Evolutionary conservation across 306 rosid species (phyloP), one percentile per base, ranked within the genome.

Genomic region (Luffa aegyptiaca): DNA sequence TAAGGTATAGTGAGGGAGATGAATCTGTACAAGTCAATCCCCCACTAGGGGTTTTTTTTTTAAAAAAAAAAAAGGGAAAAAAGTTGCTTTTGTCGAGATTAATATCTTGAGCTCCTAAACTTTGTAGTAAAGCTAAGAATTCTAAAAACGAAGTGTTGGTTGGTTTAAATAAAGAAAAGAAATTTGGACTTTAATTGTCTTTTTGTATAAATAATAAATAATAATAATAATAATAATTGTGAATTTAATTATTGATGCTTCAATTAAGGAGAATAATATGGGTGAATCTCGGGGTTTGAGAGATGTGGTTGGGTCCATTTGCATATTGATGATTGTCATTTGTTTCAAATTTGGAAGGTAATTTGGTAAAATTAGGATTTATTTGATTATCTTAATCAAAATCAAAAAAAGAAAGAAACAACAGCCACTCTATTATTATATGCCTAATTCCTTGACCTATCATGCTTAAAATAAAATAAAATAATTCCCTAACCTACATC

Each of bases 111-210:
- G 72, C 48, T 65, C 72, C 72, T 18, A 68, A 68, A 68, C 48
- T 39, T 68, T 10, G 52, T 68, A 45, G 52, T 68, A 21, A 70
- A 45, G 11, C 51, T 64, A 35, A 44, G 5, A 45, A 41, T 36
- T 69, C 75, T 41, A 68, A 18, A 68, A 18, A 9, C 7, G 3
- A 69, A 2, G 17, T 37, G 18, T 21, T 69, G 52, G 41, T 65
- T 65, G 17, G 49, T 71, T 71, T 71, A 18, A 71, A 11, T 45
- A 45, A 36, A 64, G 31, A 2, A 6, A 58, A 53, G 21, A 12
- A 71, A 26, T 45, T 70, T 70, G 57, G 76, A 71, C 76, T 46
- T 71, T 71, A 36, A 21, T 45, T 46, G 55, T 70, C 76, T 48
- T 20, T 45, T 17, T 70, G 10, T 33, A 35, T 35, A 5, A 0